Conservation (phyloP, 2,329 filamentous ascomycete genomes). For the Fusarium redolens region DNA sequence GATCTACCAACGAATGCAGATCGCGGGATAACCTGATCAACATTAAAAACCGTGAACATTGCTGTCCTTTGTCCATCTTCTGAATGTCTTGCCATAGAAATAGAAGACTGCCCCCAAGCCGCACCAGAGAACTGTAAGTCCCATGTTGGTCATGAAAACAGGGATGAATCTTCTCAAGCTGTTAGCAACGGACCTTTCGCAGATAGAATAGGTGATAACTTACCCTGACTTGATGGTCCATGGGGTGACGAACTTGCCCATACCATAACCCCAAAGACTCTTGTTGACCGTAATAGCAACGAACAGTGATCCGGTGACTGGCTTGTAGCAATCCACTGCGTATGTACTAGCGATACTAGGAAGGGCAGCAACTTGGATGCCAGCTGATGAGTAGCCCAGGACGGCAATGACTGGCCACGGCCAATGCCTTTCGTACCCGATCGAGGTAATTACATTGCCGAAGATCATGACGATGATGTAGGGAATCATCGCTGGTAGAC, state of each 20-base stretch:
- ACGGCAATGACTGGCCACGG: conserved; percentile 3
- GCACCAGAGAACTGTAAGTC: background rate
- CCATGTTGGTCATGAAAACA: conserved; percentile 16
- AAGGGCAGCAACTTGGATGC: background rate
- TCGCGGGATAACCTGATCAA: background rate
- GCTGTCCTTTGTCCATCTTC: conserved; percentile 1
- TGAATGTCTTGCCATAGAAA: conserved; percentile 4
- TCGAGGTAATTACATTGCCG: background rate
- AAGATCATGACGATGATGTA: conserved; percentile 3
- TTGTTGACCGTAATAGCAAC: conserved; percentile 1
- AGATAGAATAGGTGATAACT: rapidly evolving
- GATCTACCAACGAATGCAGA: background rate
- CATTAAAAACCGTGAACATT: background rate
- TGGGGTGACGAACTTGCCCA: conserved; percentile 4
- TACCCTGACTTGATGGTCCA: conserved; percentile 18
- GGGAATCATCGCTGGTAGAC: conserved; percentile 1
- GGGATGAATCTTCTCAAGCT: background rate
- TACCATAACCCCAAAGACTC: conserved; percentile 1
- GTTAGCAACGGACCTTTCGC: rapidly evolving
- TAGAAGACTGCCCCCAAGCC: background rate
- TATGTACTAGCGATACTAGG: conserved; percentile 1
- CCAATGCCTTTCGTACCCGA: conserved; percentile 3
- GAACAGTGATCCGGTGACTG: conserved; percentile 1
- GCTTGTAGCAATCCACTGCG: conserved; percentile 3
- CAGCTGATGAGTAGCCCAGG: background rate